Conservation (phyloP, 352 stramenopile genomes). For the Globisporangium ultimum region DNA sequence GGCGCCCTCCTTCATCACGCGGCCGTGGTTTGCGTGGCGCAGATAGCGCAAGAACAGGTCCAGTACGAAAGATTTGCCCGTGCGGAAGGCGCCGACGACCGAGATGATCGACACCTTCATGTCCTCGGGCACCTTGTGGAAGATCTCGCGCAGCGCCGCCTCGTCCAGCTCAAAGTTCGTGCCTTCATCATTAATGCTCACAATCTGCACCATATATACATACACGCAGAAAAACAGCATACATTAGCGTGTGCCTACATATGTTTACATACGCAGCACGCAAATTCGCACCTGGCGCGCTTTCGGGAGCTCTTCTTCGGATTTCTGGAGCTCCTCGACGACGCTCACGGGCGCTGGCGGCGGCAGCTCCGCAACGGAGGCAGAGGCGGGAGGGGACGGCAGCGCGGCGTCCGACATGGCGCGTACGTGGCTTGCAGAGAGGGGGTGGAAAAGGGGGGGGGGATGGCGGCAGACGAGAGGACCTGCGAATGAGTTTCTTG, state of each 20-base stretch:
- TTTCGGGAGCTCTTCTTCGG: constrained; percentile 18
- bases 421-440: background rate
- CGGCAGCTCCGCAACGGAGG: background rate
- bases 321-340: constrained; percentile 20
- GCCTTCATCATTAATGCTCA: constrained; percentile 86
- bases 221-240: background rate
- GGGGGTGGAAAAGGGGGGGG: background rate
- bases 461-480: background rate
- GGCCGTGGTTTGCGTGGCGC: constrained; percentile 57
- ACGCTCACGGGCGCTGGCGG: background rate
- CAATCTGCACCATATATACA: constrained; percentile 40
- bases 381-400: background rate
- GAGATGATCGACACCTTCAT: constrained; percentile 98
- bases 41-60: constrained; percentile 98
- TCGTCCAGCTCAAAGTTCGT: constrained; percentile 85
- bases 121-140: constrained; percentile 74
- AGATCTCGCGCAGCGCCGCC: constrained; percentile 63
- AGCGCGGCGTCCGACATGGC: background rate
- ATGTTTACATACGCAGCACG: background rate
- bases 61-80: constrained; percentile 98
- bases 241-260: background rate
- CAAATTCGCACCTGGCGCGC: constrained; percentile 14
- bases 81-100: constrained; percentile 98
- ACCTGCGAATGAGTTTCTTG: no score
- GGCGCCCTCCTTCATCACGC: constrained; percentile 48